Evolutionary conservation across 306 rosid genomes (phyloP), one percentile per base, ranked within the genome.

Genomic region (Sicyos edulis): DNA sequence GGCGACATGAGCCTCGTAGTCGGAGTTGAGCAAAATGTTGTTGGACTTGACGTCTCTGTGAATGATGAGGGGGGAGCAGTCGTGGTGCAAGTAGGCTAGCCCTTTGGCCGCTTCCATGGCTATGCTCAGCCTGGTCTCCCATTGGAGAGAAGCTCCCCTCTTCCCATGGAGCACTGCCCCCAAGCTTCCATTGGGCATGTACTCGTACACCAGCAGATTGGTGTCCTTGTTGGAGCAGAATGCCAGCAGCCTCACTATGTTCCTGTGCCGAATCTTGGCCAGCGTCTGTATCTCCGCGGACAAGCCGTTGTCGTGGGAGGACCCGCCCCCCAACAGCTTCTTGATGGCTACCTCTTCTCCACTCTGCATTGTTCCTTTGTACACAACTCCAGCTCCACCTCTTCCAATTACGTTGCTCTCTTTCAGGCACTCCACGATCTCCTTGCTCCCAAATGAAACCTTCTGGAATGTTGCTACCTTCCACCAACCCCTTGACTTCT

Each of bases 371-470:
- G 75, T 80, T 75, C 97, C 97, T 55, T 80, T 77, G 78, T 88
- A 92, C 10, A 92, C 97, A 66, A 86, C 82, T n/a, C 97, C 97
- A 52, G 97, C 97, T 44, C 96, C 97, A 0, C 97, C 97, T 71
- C 85, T 86, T 77, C 97, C 97, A 42, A 92, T 92, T 49, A 85
- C 80, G 75, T 86, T 92, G 89, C 77, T 77, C 11, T 92, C 97
- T 66, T 89, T 92, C 17, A 89, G 54, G 81, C 96, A 92, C 34
- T 83, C 89, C 63, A 85, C 26, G 44, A 92, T 81, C 69, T 89
- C 96, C 63, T 85, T 85, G 70, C 96, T 89, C 61, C 86, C 84
- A 78, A 86, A 92, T 47, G 82, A 90, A 10, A 92, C 79, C 80
- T 92, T 89, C 81, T 92, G 96, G 57, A 92, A 89, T 57, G 95